Evolutionary conservation across 2,329 filamentous ascomycete species (phyloP), one percentile per base, ranked within the genome.

Genomic region (Paramyrothecium sp.): DNA sequence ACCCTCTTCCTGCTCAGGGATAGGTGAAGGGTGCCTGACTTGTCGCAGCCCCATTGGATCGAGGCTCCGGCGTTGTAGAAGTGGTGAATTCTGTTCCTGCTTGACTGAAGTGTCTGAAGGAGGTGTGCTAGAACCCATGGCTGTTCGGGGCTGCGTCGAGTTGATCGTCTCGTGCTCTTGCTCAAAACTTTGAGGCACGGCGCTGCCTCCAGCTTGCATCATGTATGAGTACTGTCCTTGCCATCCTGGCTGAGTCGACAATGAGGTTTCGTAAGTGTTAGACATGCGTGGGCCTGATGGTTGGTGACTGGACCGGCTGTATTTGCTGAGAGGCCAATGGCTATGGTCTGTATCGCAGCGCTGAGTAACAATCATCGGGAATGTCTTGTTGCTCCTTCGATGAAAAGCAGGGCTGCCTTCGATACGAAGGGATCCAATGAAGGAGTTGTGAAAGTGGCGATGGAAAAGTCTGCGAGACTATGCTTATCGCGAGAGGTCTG

Each of bases 71-170:
- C 70, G 73, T 50, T 74, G 73, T 57, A 61, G 67, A 38, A 75
- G 63, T 12, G 73, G 69, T 3, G 76, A 73, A 54, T 57, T 66
- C 34, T 66, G 54, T 63, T 71, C 65, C 83, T 88, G 81, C 65
- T 88, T 85, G 7, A 88, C 85, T 59, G 89, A 90, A 62, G 92
- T 78, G 30, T 86, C 85, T 51, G 92, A 79, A 30, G 81, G 77
- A 67, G 70, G 72, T 52, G 67, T 71, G 38, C 72, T 67, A 51
- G 67, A 69, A 57, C 69, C 71, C 58, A 71, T 68, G 38, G 71
- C 72, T 48, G 74, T 73, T 53, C 56, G 63, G 53, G 59, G 38
- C 23, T 63, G 61, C 23, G 60, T 48, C 53, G 54, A 26, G n/a
- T 58, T 57, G 21, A 58, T 51, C 26, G 30, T 54, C 61, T 72